Base-by-base conservation (phyloP, 257 asterid species). In the Anisodus acutangulus region DNA sequence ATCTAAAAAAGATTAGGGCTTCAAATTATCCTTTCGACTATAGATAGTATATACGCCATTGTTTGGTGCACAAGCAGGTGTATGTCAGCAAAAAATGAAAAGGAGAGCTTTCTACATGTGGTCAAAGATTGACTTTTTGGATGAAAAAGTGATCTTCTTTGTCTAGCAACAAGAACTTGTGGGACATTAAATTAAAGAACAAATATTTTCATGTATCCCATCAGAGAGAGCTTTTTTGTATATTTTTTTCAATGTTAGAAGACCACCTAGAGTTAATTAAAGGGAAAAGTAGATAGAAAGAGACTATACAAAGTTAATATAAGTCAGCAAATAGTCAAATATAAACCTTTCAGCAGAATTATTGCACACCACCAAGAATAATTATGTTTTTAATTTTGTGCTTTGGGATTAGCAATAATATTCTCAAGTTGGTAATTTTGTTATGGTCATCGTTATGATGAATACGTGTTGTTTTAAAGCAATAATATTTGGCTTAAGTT, bases 51-150 rank as follows among this genome's bases (percentile, higher is more conserved):
- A 53, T 11, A 74, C 62, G 47, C 60, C 9, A 74, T 5, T 74
- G 62, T 11, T 74, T 74, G 80, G 80, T 74, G 80, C n/a, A 74
- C 22, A 74, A 49, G 62, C 49, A 74, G 80, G 80, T 74, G 80
- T 74, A 74, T 49, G 80, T 3, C 80, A 62, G 80, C 80, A 49
- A 74, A 74, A 74, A 26, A 12, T 74, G 62, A 74, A 11, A 74
- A 26, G 43, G 60, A 49, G 7, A 49, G 37, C 37, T 22, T 74
- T 74, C 41, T 19, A 69, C 16, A 22, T 74, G 3, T 74, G 80
- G 80, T 74, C 80, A 74, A 74, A 74, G 80, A 49, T 74, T 74
- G 80, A 74, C 62, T 74, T 74, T 72, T 49, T 74, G 19, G 11
- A 74, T 49, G 80, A 11, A 74, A 74, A 74, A 74, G 62, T 11